phyloP scores from a whole-genome alignment of 2,329 filamentous ascomycete species.

The Fusarium oxysporum region DNA sequence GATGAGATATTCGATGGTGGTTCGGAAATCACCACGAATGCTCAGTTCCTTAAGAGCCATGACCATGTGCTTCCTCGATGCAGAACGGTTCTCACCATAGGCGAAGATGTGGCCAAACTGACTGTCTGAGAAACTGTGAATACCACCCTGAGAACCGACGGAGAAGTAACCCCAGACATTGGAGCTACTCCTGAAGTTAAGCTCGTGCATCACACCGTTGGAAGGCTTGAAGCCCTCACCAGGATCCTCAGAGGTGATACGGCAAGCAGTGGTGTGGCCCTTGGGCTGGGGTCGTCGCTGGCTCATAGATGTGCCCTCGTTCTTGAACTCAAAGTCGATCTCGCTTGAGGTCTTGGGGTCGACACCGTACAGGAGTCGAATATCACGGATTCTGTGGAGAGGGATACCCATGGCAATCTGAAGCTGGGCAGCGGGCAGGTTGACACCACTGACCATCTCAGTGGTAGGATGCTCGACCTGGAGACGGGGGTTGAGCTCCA shows the following conservation, averaged over 20 bases:
- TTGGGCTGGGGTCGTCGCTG: constrained; percentile 93
- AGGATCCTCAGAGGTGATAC: constrained; percentile 98
- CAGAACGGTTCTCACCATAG: constrained; percentile 96
- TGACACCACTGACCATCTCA: constrained; percentile 98
- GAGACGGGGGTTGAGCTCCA: constrained; percentile 97
- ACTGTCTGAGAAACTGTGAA: constrained; percentile 98
- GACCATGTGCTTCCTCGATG: constrained; percentile 99
- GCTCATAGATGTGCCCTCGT: constrained; percentile 81
- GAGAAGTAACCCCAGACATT: constrained; percentile 99
- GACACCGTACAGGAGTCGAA: constrained; percentile 93
- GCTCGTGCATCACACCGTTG: constrained; percentile 97
- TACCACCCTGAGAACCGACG: constrained; percentile 93
- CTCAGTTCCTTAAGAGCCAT: constrained; percentile 98
- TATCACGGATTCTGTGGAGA: constrained; percentile 94
- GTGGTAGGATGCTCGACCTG: constrained; percentile 99
- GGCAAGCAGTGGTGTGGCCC: constrained; percentile 97
- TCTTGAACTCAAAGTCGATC: constrained; percentile 97
- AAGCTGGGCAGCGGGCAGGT: constrained; percentile 95
- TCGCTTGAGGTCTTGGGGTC: constrained; percentile 87
- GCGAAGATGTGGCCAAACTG: constrained; percentile 99
- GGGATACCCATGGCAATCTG: constrained; percentile 99
- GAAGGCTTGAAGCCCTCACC: constrained; percentile 99
- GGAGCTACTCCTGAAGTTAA: constrained; percentile 98
- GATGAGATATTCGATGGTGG: constrained; percentile 98
- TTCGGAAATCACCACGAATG: constrained; percentile 99